These are phyloP conservation scores for Syncephalastrum racemosum DNA, from an alignment of 371 early-diverging fungal genomes.

Conservation along the genomic window DNA sequence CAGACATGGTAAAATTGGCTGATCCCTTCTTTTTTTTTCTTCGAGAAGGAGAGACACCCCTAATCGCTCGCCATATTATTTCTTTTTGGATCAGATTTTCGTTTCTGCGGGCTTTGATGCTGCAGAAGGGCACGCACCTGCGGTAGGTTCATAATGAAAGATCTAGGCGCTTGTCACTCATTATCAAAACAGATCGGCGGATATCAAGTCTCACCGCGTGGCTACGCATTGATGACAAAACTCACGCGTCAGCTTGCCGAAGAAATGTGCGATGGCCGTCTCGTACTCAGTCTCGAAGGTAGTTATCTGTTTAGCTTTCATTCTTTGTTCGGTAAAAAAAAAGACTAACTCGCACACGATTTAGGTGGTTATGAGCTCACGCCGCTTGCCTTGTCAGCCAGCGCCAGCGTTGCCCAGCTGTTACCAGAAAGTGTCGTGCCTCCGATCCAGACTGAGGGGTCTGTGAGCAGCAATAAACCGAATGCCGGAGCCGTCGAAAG, in stretches of 20 bases:
- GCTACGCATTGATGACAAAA: constrained; percentile 57
- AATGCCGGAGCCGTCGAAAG: constrained; percentile 54
- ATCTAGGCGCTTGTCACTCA: not conserved
- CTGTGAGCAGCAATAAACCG: constrained; percentile 54
- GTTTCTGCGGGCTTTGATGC: constrained; percentile 74
- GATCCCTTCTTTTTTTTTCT: too few relatives aligned
- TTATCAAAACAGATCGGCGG: constrained; percentile 44
- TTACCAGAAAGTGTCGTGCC: constrained; percentile 25
- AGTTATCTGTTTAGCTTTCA: not conserved
- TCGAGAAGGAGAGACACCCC: too few relatives aligned
- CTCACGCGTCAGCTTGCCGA: constrained; percentile 56
- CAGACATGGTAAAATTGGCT: constrained; percentile 52
- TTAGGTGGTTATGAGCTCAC: constrained; percentile 42
- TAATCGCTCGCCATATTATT: too few relatives aligned
- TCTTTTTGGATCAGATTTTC: constrained; percentile 32
- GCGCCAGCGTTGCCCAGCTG: constrained; percentile 44
- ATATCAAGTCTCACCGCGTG: constrained; percentile 58
- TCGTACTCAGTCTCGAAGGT: constrained; percentile 57
- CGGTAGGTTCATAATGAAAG: constrained; percentile 33
- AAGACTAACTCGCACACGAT: not conserved
- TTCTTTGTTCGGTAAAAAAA: not conserved
- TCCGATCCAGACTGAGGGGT: constrained; percentile 29
- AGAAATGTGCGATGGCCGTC: constrained; percentile 50
- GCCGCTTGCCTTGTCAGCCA: constrained; percentile 42
- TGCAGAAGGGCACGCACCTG: constrained; percentile 64